Percentiles rank a stretch among this genome's conserved stretches.
These are phyloP conservation scores for Fusarium tricinctum DNA, from an alignment of 2,329 filamentous ascomycete genomes.

Conservation along the genomic window DNA sequence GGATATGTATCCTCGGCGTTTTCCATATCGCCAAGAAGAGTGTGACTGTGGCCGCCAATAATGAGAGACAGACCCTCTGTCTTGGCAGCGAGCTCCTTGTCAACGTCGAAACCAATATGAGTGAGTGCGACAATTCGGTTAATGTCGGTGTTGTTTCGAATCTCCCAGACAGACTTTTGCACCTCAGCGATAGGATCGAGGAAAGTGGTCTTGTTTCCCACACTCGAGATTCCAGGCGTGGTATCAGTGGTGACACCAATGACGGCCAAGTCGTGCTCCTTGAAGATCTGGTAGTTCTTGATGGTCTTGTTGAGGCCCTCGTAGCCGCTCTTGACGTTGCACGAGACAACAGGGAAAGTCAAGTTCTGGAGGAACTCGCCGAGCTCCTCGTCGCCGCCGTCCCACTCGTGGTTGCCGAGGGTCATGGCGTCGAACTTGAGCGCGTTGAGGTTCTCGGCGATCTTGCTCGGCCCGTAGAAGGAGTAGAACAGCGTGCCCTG, in stretches of 20 bases:
- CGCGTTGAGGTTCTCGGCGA: constrained; percentile 74
- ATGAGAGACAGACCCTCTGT: constrained; percentile 77
- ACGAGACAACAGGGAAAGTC: constrained; percentile 74
- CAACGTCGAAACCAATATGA: constrained; percentile 76
- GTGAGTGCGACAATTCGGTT: constrained; percentile 75
- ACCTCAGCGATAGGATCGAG: constrained; percentile 69
- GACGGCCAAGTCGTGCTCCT: constrained; percentile 71
- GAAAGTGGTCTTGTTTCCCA: constrained; percentile 70
- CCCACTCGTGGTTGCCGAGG: constrained; percentile 76
- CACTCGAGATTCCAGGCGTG: constrained; percentile 70
- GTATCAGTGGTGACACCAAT: constrained; percentile 75
- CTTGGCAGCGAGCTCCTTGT: constrained; percentile 70
- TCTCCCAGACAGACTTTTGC: constrained; percentile 72
- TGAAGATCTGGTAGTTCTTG: constrained; percentile 75
- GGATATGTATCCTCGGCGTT: constrained; percentile 72
- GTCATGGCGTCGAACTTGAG: constrained; percentile 78
- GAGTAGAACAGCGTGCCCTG: constrained; percentile 77
- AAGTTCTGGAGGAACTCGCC: constrained; percentile 73
- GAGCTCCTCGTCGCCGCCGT: constrained; percentile 73
- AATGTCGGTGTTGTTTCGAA: constrained; percentile 72
- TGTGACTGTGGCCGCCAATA: constrained; percentile 74
- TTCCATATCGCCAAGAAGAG: constrained; percentile 71
- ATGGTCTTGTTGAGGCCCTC: constrained; percentile 72
- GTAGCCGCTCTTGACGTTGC: constrained; percentile 74
- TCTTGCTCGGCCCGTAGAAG: constrained; percentile 77